Evolutionary conservation across 345 rosid species (phyloP), one percentile per base, ranked within the genome.

Genomic region (Pistacia vera): DNA sequence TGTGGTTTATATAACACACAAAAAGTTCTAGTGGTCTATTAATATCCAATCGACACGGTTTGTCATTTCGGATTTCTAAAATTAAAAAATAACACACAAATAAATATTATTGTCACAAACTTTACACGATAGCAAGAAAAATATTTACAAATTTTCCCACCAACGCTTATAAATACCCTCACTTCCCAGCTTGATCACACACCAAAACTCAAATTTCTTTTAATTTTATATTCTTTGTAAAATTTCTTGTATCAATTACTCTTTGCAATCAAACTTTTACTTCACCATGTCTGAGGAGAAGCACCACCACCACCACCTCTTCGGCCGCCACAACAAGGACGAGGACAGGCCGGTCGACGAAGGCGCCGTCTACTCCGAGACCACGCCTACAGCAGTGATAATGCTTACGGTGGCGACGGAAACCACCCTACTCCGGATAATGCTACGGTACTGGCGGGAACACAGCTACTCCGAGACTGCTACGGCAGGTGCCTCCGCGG

Each of bases 251-350:
- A 49, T 3, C 2, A 49, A 2, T 49, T 49, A 11, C 11, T 8
- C 7, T 13, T 52, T 54, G 57, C 7, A 12, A 2, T 13, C 57
- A 13, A 16, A 54, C n/a, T 13, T 13, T 13, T 13, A 54, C 4
- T 4, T 18, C 16, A 12, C 70, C 57, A 88, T 87, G 90, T 85
- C 87, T 2, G 89, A 83, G 76, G 84, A 83, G 72, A 72, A 82
- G 67, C 85, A 83, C 70, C 86, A 81, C 79, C 86, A 81, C 79
- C 86, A 78, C 81, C 80, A 68, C 81, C 75, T 83, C 72, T 78
- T 79, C 46, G 46, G 46, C 90, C 87, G 80, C 88, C 88, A 86
- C 81, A 59, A 83, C 70, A 82, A 86, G 65, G 88, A 86, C 9
- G 79, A 80, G 35, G 81, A 81, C 20, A 63, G 63, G 38, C 78